Conservation (phyloP, 2,329 filamentous ascomycete genomes). For the Sclerotinia borealis region DNA sequence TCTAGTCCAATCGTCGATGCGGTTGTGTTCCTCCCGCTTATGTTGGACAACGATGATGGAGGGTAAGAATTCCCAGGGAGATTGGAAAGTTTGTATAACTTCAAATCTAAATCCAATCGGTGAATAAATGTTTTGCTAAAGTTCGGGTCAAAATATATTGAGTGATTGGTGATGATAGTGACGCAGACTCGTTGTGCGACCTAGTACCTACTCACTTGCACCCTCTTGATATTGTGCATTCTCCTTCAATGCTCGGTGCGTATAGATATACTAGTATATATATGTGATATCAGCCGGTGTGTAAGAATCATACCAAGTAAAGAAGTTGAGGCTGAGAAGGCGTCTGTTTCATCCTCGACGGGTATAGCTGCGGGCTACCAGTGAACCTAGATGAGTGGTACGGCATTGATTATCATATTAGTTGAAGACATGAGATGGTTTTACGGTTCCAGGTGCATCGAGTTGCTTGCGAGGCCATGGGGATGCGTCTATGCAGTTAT, state of each 20-base stretch:
- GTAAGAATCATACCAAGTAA: background rate
- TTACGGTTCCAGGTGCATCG: background rate
- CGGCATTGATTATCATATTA: background rate
- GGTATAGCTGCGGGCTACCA: background rate
- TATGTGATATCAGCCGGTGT: background rate
- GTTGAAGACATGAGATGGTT: no score
- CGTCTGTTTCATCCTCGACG: background rate
- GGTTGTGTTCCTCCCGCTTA: background rate
- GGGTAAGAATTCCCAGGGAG: no score
- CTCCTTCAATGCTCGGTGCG: background rate
- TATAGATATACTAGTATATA: background rate
- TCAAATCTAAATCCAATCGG: background rate
- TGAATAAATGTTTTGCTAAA: background rate
- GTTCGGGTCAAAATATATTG: background rate
- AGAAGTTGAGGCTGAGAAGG: background rate
- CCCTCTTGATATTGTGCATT: background rate
- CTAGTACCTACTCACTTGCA: background rate
- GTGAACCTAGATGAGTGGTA: no score
- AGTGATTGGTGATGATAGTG: background rate
- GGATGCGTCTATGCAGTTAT: background rate
- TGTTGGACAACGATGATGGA: background rate
- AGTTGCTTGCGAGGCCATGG: background rate
- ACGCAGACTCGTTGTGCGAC: no score
- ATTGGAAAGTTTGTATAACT: background rate
- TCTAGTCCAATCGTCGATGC: background rate